These are phyloP conservation scores for Colletotrichum tanaceti DNA, from an alignment of 2,329 filamentous ascomycete species.

Conservation along the genomic window DNA sequence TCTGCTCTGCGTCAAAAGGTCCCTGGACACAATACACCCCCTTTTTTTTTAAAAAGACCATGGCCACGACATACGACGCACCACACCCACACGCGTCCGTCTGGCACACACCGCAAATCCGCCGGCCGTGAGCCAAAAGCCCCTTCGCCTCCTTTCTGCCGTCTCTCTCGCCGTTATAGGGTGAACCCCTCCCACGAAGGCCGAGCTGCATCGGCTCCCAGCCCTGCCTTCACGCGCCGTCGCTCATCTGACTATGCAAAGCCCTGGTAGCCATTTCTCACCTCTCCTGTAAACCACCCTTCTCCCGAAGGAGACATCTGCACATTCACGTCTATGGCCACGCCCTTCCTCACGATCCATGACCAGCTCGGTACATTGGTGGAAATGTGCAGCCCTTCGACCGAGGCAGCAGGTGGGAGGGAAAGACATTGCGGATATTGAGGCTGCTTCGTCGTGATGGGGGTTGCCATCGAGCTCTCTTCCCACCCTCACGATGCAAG, in stretches of 20 bases:
- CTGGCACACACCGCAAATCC: conserved; percentile 7
- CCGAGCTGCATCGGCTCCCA: background rate
- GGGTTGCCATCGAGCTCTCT: conserved; percentile 14
- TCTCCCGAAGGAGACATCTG: background rate
- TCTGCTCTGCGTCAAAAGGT: conserved; percentile 2
- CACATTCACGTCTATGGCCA: background rate
- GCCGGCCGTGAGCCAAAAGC: background rate
- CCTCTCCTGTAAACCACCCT: background rate
- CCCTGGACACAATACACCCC: background rate
- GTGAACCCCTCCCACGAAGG: background rate
- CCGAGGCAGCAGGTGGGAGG: background rate
- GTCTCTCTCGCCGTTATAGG: background rate
- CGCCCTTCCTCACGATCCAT: background rate
- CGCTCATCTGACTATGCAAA: background rate
- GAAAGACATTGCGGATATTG: no score
- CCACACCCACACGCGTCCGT: background rate
- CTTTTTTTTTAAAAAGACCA: background rate
- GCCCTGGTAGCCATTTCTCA: background rate
- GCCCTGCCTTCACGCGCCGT: background rate
- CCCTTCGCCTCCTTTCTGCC: no score
- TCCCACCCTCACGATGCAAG: conserved; percentile 27
- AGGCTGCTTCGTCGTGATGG: background rate
- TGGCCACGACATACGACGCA: background rate
- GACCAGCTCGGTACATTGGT: conserved; percentile 8
- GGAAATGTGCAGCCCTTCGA: background rate